These are phyloP conservation scores for Iris macrosiphon DNA, from an alignment of 106 monocot species.

Conservation along the genomic window DNA sequence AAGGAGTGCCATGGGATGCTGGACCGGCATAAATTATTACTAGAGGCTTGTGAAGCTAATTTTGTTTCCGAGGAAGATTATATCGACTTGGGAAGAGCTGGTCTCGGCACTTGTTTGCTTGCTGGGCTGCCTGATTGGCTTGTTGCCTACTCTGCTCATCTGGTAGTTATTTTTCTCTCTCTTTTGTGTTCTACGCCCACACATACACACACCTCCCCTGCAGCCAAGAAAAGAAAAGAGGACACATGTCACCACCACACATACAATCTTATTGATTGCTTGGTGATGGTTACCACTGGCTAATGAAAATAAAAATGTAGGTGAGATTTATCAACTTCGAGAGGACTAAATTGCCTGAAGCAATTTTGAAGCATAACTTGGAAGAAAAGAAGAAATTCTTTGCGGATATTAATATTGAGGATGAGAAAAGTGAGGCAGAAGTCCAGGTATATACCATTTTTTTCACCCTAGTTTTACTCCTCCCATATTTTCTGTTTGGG, in stretches of 20 bases:
- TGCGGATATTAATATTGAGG: constrained; percentile 66
- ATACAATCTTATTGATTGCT: too few species aligned
- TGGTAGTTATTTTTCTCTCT: constrained; percentile 54
- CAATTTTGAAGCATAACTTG: constrained; percentile 80
- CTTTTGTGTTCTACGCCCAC: too few species aligned
- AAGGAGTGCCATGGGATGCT: constrained; percentile 88
- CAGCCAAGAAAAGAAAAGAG: too few species aligned
- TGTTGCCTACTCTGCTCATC: constrained; percentile 80
- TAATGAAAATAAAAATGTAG: constrained; percentile 32
- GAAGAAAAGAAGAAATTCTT: constrained; percentile 95
- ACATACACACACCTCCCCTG: too few species aligned
- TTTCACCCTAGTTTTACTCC: neutral
- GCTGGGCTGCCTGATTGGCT: constrained; percentile 92
- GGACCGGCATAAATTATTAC: constrained; percentile 83
- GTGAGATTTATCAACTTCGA: constrained; percentile 95
- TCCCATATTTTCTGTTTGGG: neutral
- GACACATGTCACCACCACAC: too few species aligned
- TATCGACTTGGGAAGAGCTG: constrained; percentile 73
- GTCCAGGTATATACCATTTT: constrained; percentile 47
- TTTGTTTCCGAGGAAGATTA: constrained; percentile 85
- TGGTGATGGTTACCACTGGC: neutral
- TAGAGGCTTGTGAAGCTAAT: constrained; percentile 86
- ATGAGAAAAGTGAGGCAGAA: constrained; percentile 83
- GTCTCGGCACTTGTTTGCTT: constrained; percentile 84
- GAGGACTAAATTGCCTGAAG: constrained; percentile 82